Conservation (phyloP, 2,329 filamentous ascomycete genomes). For the Sporothrix sp. region DNA sequence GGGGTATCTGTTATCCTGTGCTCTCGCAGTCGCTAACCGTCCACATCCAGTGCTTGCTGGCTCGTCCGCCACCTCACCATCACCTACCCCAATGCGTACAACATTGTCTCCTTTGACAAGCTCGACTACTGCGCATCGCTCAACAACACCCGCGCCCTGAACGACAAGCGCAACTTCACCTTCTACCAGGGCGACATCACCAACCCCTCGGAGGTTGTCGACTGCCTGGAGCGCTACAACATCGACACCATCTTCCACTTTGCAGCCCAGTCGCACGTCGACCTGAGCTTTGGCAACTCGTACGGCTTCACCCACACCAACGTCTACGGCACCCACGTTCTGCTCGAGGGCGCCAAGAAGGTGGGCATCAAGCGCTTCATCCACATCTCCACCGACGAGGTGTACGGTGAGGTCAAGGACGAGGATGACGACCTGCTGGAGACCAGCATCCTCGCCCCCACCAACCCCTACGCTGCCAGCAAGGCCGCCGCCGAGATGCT, state of each 20-base stretch:
- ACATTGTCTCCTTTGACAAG: conserved; percentile 75
- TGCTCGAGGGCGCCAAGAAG: conserved; percentile 67
- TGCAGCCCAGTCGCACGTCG: conserved; percentile 77
- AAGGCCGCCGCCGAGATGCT: conserved; percentile 79
- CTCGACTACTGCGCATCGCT: conserved; percentile 73
- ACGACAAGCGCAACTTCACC: conserved; percentile 59
- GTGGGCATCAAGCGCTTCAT: conserved; percentile 64
- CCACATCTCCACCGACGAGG: conserved; percentile 77
- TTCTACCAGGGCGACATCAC: conserved; percentile 76
- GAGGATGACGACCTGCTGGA: conserved; percentile 63
- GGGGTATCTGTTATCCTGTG: background rate
- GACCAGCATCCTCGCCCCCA: conserved; percentile 64
- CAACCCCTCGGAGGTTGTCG: conserved; percentile 57
- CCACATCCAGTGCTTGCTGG: conserved; percentile 77
- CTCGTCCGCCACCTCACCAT: conserved; percentile 67
- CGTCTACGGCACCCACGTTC: conserved; percentile 73
- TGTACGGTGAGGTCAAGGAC: conserved; percentile 70
- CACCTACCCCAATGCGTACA: conserved; percentile 65
- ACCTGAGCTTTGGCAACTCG: conserved; percentile 73
- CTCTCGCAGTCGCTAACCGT: too few species aligned
- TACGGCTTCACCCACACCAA: conserved; percentile 75
- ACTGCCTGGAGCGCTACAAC: conserved; percentile 58
- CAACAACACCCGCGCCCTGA: conserved; percentile 65
- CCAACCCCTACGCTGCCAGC: conserved; percentile 72
- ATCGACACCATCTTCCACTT: conserved; percentile 80